phyloP scores from a whole-genome alignment of 176 grass and related monocot species.

The Carex parvula region DNA sequence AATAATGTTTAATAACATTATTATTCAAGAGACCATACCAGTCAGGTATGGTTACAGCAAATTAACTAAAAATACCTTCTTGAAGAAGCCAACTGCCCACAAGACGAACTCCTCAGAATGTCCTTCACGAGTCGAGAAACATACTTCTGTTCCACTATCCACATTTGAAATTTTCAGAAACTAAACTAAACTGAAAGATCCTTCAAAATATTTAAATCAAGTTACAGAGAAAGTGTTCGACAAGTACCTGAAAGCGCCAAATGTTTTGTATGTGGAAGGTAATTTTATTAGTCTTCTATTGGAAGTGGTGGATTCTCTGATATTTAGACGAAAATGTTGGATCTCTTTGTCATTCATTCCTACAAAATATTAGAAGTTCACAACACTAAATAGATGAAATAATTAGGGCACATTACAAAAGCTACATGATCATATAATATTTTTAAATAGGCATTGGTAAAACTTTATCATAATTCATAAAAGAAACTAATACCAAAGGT shows the following conservation, averaged over 20 bases:
- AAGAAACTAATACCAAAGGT: neutral
- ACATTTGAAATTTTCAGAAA: neutral
- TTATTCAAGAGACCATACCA: neutral
- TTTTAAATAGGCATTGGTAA: neutral
- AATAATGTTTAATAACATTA: conserved; percentile 11
- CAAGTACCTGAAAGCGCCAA: conserved; percentile 9
- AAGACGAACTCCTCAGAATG: conserved; percentile 3
- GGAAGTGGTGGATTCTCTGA: conserved; percentile 5
- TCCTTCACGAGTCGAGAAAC: neutral
- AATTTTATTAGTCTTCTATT: conserved; percentile 19
- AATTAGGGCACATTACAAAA: neutral
- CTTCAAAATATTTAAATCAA: conserved; percentile 5
- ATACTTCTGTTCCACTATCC: conserved; percentile 19
- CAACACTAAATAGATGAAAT: neutral
- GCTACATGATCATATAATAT: neutral
- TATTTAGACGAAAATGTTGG: conserved; percentile 16
- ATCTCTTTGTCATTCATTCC: conserved; percentile 24
- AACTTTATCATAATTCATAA: neutral
- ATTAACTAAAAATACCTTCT: conserved; percentile 22
- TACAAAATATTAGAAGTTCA: conserved; percentile 3
- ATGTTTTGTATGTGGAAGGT: conserved; percentile 14
- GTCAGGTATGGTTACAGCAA: neutral
- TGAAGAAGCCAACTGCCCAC: conserved; percentile 22
- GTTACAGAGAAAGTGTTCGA: neutral
- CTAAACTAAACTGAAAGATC: conserved; percentile 5